Percentiles rank a stretch among this genome's conserved stretches.
Evolutionary conservation across 169 alveolate species (phyloP).

Genomic region (Cyclospora cayetanensis): DNA sequence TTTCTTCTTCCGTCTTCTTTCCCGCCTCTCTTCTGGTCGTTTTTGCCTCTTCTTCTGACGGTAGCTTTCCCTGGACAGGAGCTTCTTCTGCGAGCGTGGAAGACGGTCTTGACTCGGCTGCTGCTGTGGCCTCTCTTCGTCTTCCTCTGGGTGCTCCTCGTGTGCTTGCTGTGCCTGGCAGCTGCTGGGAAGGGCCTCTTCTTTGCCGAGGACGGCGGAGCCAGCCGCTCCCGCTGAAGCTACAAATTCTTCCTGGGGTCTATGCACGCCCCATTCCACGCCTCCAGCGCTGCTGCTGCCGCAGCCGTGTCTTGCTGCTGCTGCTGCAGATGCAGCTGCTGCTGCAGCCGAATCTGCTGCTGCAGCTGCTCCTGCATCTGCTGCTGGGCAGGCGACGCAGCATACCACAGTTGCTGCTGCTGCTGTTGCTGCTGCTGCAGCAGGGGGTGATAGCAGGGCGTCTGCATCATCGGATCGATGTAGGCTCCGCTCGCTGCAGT

Average conservation of each 20-base stretch:
- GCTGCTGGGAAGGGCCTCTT: neutral
- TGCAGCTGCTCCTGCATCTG: neutral
- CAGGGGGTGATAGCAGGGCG: neutral
- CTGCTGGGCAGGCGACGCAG: neutral
- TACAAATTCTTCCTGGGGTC: neutral
- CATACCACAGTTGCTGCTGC: neutral
- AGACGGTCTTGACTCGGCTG: too few relatives aligned
- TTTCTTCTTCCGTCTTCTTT: neutral
- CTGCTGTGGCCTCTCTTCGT: neutral
- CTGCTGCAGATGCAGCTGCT: neutral
- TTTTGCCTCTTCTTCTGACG: conserved; percentile 30
- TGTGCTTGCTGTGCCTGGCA: neutral
- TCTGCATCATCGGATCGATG: conserved; percentile 14
- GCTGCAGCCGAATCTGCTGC: neutral
- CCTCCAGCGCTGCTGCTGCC: conserved; percentile 10
- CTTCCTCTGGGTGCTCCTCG: neutral
- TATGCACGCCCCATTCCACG: neutral
- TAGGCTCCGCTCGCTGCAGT: conserved; percentile 13
- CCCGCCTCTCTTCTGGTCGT: conserved; percentile 37
- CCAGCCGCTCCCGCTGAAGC: neutral
- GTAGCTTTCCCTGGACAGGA: neutral
- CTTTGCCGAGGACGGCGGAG: neutral
- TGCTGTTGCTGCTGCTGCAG: conserved; percentile 10
- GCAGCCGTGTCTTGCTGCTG: neutral
- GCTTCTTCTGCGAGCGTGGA: conserved; percentile 46